phyloP scores from a whole-genome alignment of 1,139 yeast genomes.

The Pichia sp. region DNA sequence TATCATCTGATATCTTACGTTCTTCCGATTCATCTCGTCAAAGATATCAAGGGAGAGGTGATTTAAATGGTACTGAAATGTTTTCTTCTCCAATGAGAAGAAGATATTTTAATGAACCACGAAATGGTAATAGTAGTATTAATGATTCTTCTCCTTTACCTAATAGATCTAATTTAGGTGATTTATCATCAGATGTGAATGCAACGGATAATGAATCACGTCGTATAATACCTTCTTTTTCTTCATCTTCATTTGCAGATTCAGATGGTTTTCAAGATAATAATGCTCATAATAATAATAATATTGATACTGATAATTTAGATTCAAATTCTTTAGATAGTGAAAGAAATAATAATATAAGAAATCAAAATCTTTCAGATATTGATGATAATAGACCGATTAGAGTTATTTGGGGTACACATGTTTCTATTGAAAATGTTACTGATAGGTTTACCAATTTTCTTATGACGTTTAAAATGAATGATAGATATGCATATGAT shows the following conservation, averaged over 20 bases:
- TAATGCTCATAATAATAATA: not conserved
- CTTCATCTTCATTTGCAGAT: constrained; percentile 15
- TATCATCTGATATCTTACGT: constrained; percentile 26
- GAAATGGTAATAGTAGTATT: constrained; percentile 10
- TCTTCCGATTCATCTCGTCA: constrained; percentile 19
- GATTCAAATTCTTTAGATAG: not conserved
- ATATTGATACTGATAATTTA: not conserved
- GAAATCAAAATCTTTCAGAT: not conserved
- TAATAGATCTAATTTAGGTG: constrained; percentile 20
- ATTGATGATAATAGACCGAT: constrained; percentile 47
- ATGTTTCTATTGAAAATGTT: constrained; percentile 86
- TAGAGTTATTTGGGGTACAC: constrained; percentile 97
- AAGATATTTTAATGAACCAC: constrained; percentile 30
- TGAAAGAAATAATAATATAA: not conserved
- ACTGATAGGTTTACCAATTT: constrained; percentile 75
- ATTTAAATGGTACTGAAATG: constrained; percentile 50
- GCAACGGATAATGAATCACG: constrained; percentile 6
- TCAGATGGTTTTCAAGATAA: constrained; percentile 4
- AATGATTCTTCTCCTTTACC: constrained; percentile 22
- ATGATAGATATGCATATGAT: constrained; percentile 61
- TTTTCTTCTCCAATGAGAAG: constrained; percentile 45
- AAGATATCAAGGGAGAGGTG: constrained; percentile 39
- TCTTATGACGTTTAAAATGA: constrained; percentile 73
- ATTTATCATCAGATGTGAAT: constrained; percentile 20
- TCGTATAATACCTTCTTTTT: constrained; percentile 18